Conservation (phyloP, 129 eudicot species). For the Lactuca sativa region DNA sequence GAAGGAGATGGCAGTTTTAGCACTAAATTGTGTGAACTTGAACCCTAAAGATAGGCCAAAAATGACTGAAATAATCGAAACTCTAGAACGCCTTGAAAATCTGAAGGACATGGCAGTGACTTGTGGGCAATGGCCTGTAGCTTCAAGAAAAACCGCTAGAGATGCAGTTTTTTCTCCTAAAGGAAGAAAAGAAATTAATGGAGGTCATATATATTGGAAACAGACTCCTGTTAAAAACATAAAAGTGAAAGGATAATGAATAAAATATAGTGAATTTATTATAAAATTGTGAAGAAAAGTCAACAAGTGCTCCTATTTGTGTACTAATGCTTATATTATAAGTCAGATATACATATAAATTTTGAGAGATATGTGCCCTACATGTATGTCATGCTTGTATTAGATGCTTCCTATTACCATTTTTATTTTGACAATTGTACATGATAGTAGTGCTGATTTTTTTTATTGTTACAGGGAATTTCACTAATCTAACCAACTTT, state of each 20-base stretch:
- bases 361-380: slow-evolving; percentile 16
- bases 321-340: slow-evolving; percentile 23
- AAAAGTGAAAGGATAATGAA: slow-evolving; percentile 26
- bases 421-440: slow-evolving; percentile 1
- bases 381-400: slow-evolving; percentile 4
- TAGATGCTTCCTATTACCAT: neutral
- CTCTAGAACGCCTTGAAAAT: slow-evolving; percentile 60
- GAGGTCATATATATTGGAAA: slow-evolving; percentile 49
- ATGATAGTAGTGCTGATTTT: neutral
- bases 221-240: slow-evolving; percentile 42
- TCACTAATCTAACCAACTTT: neutral
- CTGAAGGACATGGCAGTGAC: slow-evolving; percentile 83
- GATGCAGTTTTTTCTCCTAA: slow-evolving; percentile 32
- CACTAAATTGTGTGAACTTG: slow-evolving; percentile 67
- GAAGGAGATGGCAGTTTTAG: slow-evolving; percentile 73
- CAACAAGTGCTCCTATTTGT: slow-evolving; percentile 2
- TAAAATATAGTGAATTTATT: neutral
- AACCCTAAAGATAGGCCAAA: slow-evolving; percentile 86
- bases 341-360: slow-evolving; percentile 21
- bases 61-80: slow-evolving; percentile 69
- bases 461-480: neutral
- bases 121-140: slow-evolving; percentile 79
- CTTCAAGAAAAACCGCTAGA: slow-evolving; percentile 44
- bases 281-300: neutral
- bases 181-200: slow-evolving; percentile 46